Evolutionary conservation across 1,284 basidiomycete species (phyloP).

Genomic region (Tetrapyrgos nigripes): DNA sequence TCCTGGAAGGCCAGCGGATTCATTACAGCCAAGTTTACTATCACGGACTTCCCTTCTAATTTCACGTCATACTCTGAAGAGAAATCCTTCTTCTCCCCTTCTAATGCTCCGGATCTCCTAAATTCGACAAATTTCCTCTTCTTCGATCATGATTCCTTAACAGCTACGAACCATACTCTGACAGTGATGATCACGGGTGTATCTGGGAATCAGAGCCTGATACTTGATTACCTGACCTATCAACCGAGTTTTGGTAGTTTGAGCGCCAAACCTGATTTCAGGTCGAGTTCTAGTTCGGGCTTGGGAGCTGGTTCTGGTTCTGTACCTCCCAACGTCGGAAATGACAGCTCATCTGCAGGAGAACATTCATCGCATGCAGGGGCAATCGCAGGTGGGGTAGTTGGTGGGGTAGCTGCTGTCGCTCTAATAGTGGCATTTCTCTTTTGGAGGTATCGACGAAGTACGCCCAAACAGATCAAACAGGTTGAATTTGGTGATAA

Average conservation of each 20-base stretch:
- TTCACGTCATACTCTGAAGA: not conserved
- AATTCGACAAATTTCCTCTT: not conserved
- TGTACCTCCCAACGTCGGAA: not conserved
- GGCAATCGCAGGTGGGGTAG: conserved; percentile 50
- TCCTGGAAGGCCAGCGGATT: not conserved
- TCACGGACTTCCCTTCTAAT: not conserved
- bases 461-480: conserved; percentile 25
- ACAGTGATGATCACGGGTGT: not conserved
- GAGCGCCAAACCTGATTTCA: not conserved
- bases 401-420: conserved; percentile 42
- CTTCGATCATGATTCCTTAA: not conserved
- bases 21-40: not conserved
- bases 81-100: conserved; percentile 1
- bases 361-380: conserved; percentile 37
- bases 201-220: not conserved
- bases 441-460: conserved; percentile 43
- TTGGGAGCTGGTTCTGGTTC: not conserved
- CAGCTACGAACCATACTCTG: conserved; percentile 5
- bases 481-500: conserved; percentile 5
- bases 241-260: not conserved
- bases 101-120: not conserved
- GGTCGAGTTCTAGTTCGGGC: not conserved
- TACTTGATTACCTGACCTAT: not conserved
- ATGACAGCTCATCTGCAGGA: conserved; percentile 17
- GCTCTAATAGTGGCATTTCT: conserved; percentile 37